Base-by-base conservation (phyloP, 306 rosid genomes). In the Macrotyloma uniflorum region DNA sequence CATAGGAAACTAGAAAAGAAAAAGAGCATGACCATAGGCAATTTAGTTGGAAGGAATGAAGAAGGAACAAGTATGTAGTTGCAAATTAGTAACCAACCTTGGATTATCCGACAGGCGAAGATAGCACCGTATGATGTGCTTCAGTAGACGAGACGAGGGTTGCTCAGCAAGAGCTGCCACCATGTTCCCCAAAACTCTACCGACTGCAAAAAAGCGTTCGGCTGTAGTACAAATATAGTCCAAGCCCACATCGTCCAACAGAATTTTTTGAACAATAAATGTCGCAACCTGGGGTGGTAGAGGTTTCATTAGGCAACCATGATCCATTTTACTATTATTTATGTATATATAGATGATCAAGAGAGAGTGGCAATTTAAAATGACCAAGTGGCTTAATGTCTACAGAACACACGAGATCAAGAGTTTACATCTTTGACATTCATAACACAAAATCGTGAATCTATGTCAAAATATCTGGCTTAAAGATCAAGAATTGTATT, bases 171-270 rank as follows among this genome's bases (percentile, higher is more conserved):
- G 98, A 69, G 96, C 84, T 68, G 80, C 88, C 45, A 92, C 97
- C 98, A 94, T 94, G 62, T 80, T 94, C 26, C 85, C 97, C 73
- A 94, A 82, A 65, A 94, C 97, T 79, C 96, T 87, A 38, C 96
- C 98, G 16, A 94, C 98, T 3, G 98, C 98, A 13, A 92, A 92
- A 81, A 94, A 94, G 24, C 98, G 93, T 79, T 94, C 98, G 0
- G 97, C 96, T 8, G 96, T 94, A 51, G 98, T 94, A 73, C 98
- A 94, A 19, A 94, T 90, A 57, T 94, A 94, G 78, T 94, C 95
- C 89, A 94, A 87, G 68, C 98, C 98, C 78, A 94, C 91, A 67
- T 94, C 96, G 15, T 94, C 98, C 87, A 94, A 79, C 83, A 94
- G 82, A 85, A 92, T 94, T 63, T 92, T 94, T 72, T 92, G 97